Percentiles rank a stretch among this genome's conserved stretches.
phyloP scores from a whole-genome alignment of 2,329 filamentous ascomycete genomes.

The Alternaria gaisen region DNA sequence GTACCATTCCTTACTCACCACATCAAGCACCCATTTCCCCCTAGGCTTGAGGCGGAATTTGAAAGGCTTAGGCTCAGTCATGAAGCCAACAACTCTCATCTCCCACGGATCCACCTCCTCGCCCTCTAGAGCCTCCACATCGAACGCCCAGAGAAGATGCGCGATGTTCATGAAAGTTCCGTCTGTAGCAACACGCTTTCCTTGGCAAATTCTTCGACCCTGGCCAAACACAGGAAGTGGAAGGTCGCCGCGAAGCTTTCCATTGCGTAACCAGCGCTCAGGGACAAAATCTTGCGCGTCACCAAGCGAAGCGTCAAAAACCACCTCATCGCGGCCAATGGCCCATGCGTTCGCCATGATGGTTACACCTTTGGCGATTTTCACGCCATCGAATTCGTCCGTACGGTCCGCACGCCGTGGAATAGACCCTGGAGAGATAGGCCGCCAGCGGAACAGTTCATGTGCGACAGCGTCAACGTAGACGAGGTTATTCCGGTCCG shows the following conservation, averaged over 20 bases:
- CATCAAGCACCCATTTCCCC: constrained; percentile 12
- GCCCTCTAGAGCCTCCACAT: constrained; percentile 7
- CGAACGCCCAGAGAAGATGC: constrained; percentile 16
- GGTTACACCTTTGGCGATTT: constrained; percentile 14
- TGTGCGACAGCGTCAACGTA: constrained; percentile 19
- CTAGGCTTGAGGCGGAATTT: constrained; percentile 19
- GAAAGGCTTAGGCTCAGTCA: constrained; percentile 20
- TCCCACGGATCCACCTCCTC: constrained; percentile 16
- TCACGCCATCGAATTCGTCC: constrained; percentile 16
- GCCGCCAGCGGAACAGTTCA: constrained; percentile 20
- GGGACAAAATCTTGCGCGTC: constrained; percentile 11
- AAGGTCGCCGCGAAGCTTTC: constrained; percentile 14
- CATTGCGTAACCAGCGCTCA: constrained; percentile 19
- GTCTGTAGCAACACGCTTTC: constrained; percentile 19
- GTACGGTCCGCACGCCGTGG: constrained; percentile 13
- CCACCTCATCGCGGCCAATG: constrained; percentile 18
- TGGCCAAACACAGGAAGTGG: constrained; percentile 20
- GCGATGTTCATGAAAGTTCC: constrained; percentile 18
- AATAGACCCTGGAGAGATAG: constrained; percentile 18
- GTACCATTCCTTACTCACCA: constrained; percentile 13
- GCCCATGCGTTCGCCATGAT: constrained; percentile 22
- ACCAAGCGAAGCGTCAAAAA: constrained; percentile 12
- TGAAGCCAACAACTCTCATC: constrained; percentile 19
- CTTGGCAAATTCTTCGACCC: constrained; percentile 20
- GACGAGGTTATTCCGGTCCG: constrained; percentile 7